A percentile compares a stretch with the other conserved stretches of the same genome.
Conservation (phyloP, 202 grass and related monocot genomes). For the Schoenoplectus tabernaemontani region DNA sequence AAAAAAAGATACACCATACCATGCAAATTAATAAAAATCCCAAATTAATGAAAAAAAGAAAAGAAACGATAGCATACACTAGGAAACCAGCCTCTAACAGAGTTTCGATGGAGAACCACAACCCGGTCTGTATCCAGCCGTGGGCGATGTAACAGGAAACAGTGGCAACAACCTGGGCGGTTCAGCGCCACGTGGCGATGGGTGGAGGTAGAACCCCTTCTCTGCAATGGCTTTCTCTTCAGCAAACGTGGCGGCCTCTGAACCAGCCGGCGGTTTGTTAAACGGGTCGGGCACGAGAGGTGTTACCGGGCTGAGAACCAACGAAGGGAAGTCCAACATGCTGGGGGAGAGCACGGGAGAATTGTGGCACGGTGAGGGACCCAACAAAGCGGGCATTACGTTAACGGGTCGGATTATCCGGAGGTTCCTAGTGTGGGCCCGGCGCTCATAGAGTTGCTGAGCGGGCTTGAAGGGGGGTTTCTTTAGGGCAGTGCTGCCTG, state of each 20-base stretch:
- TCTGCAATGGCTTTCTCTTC: conserved; percentile 61
- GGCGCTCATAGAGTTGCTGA: conserved; percentile 88
- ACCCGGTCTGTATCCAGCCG: conserved; percentile 5
- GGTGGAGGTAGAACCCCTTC: conserved; percentile 64
- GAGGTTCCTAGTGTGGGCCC: conserved; percentile 60
- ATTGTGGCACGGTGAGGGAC: conserved; percentile 25
- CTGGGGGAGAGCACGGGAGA: conserved; percentile 52
- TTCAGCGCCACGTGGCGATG: conserved; percentile 44
- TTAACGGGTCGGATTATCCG: conserved; percentile 73
- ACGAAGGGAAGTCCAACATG: conserved; percentile 67
- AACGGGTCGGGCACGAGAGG: conserved; percentile 67
- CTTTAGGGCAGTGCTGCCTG: conserved; percentile 41
- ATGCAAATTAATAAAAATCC: conserved; percentile 2
- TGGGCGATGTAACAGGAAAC: conserved; percentile 57
- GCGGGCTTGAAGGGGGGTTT: conserved; percentile 29
- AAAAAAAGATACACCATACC: conserved; percentile 3
- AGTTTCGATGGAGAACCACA: neutral
- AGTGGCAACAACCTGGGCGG: conserved; percentile 66
- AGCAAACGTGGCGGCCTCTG: conserved; percentile 28
- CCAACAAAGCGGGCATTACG: conserved; percentile 27
- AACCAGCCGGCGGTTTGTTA: conserved; percentile 35
- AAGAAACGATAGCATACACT: neutral
- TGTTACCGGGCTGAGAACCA: conserved; percentile 84
- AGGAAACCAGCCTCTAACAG: neutral
- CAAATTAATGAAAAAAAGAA: neutral